Evolutionary conservation across 2,329 filamentous ascomycete genomes (phyloP), one percentile per base, ranked within the genome.

Genomic region (Fusarium palustre): DNA sequence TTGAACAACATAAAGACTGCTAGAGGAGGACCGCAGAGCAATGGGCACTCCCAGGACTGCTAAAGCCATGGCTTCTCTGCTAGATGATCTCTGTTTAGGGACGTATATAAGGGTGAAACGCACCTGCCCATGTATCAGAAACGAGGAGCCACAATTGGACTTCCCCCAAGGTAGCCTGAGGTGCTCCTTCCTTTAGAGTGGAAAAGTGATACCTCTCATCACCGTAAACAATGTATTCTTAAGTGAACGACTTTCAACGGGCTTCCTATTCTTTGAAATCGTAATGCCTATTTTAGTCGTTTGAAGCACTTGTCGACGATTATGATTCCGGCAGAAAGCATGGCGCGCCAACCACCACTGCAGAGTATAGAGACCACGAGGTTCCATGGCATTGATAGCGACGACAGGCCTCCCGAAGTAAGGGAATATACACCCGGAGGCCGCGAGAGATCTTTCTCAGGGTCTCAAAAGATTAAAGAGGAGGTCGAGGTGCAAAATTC

Each of bases 371-470:
- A 20, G 9, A 24, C 18, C 13, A n/a, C 33, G 11, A 16, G 15
- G 12, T 24, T 20, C 13, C 11, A 39, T 16, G 7, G 10, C n/a
- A n/a, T 39, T 28, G 48, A 30, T 16, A 50, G 5, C 13, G 18
- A n/a, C n/a, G 9, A 22, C 4, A 9, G 3, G 20, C 12, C 24
- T 7, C 18, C 24, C 15, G 2, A 2, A 10, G 16, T 28, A 12
- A 1, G 9, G 6, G 10, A 16, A 7, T 3, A 9, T 12, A 50
- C 4, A 4, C 1, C 7, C 1, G 15, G 7, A 8, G 16, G 13
- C 7, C 7, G 9, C n/a, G 24, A 22, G 13, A 39, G 13, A 38
- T 28, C 33, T 50, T 16, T 9, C 18, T 25, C 18, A 4, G 7
- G 6, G n/a, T 25, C 33, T 16, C 13, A 11, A 28, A 18, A 28